These are phyloP conservation scores for Tribonema minus DNA, from an alignment of 108 stramenopile genomes.

Conservation along the genomic window DNA sequence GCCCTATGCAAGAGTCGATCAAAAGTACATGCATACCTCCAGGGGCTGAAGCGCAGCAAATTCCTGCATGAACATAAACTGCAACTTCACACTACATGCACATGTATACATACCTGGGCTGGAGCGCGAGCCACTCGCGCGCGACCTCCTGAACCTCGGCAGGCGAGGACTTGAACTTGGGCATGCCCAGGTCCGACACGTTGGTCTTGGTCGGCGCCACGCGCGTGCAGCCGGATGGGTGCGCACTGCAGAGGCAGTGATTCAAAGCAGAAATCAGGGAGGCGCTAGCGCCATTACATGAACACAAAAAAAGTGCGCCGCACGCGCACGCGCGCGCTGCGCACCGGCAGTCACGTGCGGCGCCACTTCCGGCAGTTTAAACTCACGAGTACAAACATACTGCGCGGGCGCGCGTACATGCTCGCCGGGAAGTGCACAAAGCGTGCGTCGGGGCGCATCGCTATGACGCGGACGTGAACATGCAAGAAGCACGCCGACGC, in stretches of 20 bases:
- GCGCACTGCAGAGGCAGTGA: neutral
- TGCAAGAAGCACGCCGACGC: too few relatives aligned
- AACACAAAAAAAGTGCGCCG: neutral
- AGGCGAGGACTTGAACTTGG: slow-evolving; percentile 5
- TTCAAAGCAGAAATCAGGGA: neutral
- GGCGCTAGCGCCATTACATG: neutral
- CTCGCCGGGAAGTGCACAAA: slow-evolving; percentile 9
- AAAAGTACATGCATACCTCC: neutral
- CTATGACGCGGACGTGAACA: neutral
- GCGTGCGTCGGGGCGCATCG: slow-evolving; percentile 1
- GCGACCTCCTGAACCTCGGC: slow-evolving; percentile 13
- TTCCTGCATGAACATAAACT: neutral
- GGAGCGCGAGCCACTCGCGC: neutral
- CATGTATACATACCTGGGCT: neutral
- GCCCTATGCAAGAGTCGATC: too few relatives aligned
- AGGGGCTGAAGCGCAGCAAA: neutral
- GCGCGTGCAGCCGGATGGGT: slow-evolving; percentile 31
- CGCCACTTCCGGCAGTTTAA: neutral
- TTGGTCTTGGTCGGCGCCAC: slow-evolving; percentile 2
- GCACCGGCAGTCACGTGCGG: neutral
- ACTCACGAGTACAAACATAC: neutral
- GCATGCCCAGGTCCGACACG: slow-evolving; percentile 9
- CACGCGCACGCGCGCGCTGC: neutral
- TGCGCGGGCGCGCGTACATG: slow-evolving; percentile 8
- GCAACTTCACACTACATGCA: neutral